Base-by-base conservation (phyloP, 106 monocot species). In the Ottelia alismoides region DNA sequence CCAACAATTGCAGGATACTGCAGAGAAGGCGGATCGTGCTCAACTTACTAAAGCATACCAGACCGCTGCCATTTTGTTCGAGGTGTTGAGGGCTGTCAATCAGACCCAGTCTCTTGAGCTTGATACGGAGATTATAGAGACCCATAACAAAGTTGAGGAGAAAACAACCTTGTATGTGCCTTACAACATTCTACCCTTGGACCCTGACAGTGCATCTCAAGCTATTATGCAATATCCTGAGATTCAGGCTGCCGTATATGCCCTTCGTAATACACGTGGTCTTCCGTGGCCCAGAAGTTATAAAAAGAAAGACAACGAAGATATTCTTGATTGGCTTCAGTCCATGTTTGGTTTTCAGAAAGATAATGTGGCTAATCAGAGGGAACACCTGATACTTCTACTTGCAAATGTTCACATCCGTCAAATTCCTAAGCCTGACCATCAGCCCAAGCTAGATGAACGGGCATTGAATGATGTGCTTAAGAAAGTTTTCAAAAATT, bases 361-460 rank as follows among this genome's bases (percentile, higher is more conserved):
- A 55, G 90, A 98, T 66, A 98, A 80, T 73, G 98, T 98, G 17
- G 49, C 98, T 35, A 98, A 98, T 69, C 98, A 98, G 61, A 77
- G 98, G 56, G 98, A 98, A 53, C 90, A 98, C 72, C 30, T 98
- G 52, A 86, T 98, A 43, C 65, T 98, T 25, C 53, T 98, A 29
- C 90, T 98, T 57, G 98, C 98, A 3, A 98, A 98, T 77, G 85
- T 98, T n/a, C 98, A 98, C 60, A 90, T 98, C 59, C 81, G 98
- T 7, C 70, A 78, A 53, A 45, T 70, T 57, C 76, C 72, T 23
- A 82, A 74, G 65, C 68, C 82, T 67, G 98, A 98, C 45, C 79
- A 82, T 52, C 89, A 80, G 53, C 73, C 79, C 1, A 90, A 85
- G 98, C 72, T 98, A 64, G 79, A 90, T 70, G 98, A 98, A 20